Conservation (phyloP, 208 protist genomes). For the Polymyxa betae region DNA sequence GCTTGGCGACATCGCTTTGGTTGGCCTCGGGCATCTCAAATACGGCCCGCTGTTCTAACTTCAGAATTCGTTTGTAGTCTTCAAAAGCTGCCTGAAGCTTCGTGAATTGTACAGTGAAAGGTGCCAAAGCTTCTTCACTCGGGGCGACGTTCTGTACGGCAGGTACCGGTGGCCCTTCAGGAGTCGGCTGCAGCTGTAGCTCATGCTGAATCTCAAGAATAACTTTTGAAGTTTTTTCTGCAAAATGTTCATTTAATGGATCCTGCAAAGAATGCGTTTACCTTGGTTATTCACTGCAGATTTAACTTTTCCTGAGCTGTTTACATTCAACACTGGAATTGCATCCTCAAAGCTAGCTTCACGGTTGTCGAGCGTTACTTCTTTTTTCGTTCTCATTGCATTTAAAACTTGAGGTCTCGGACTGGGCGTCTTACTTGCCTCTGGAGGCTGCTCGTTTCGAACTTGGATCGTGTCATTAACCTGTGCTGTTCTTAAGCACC, state of each 20-base stretch:
- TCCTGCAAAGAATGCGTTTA: background rate
- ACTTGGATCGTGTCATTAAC: constrained; percentile 52
- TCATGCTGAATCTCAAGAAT: background rate
- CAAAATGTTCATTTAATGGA: background rate
- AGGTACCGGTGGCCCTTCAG: background rate
- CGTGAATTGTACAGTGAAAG: background rate
- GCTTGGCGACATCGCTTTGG: background rate
- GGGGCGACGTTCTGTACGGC: background rate
- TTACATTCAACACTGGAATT: constrained; percentile 41
- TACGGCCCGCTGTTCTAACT: background rate
- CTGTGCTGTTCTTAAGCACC: background rate
- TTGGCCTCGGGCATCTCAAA: background rate
- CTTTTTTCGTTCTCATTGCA: background rate
- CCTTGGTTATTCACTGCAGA: background rate
- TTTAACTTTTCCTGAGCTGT: background rate
- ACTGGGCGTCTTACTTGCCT: background rate
- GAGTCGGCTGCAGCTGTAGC: background rate
- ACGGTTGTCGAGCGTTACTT: background rate
- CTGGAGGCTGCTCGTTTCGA: background rate
- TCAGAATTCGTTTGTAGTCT: constrained; percentile 24
- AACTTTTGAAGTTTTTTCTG: background rate
- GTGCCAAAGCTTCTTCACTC: background rate
- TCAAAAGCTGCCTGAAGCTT: constrained; percentile 20
- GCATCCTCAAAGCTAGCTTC: background rate
- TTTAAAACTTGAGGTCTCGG: background rate